Conservation (phyloP, 352 stramenopile species). For the Phytophthora hibernalis region DNA sequence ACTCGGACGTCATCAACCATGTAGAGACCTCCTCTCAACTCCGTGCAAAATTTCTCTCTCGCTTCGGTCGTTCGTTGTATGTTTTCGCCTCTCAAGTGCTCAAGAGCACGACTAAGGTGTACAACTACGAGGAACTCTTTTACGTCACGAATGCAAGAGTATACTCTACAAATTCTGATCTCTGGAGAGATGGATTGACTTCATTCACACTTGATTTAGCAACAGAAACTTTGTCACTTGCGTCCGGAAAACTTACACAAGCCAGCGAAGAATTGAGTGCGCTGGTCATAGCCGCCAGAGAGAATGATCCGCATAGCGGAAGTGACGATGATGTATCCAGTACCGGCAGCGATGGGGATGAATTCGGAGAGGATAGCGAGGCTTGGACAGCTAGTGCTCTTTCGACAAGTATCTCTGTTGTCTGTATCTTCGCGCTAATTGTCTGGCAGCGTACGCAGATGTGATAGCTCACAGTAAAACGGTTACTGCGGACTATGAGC, state of each 20-base stretch:
- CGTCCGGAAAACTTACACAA: conserved; percentile 58
- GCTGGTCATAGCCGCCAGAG: conserved; percentile 14
- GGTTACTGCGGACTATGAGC: conserved; percentile 53
- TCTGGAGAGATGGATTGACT: conserved; percentile 45
- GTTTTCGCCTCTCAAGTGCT: conserved; percentile 73
- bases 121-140: conserved; percentile 68
- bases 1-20: conserved; percentile 58
- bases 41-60: conserved; percentile 45
- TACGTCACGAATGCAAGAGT: conserved; percentile 63
- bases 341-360: conserved; percentile 12
- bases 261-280: conserved; percentile 43
- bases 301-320: conserved; percentile 13
- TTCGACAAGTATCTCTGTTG: conserved; percentile 59
- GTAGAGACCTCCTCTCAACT: conserved; percentile 36
- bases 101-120: conserved; percentile 62
- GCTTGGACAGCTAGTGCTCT: conserved; percentile 15
- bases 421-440: conserved; percentile 57
- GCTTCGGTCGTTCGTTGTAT: conserved; percentile 67
- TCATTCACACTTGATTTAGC: conserved; percentile 60
- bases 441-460: conserved; percentile 61
- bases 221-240: conserved; percentile 68
- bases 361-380: conserved; percentile 17
- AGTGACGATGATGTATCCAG: conserved; percentile 28
- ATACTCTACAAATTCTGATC: conserved; percentile 41
- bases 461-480: conserved; percentile 52